Evolutionary conservation across 129 eudicot species (phyloP).

Genomic region (Oenanthe sinensis): DNA sequence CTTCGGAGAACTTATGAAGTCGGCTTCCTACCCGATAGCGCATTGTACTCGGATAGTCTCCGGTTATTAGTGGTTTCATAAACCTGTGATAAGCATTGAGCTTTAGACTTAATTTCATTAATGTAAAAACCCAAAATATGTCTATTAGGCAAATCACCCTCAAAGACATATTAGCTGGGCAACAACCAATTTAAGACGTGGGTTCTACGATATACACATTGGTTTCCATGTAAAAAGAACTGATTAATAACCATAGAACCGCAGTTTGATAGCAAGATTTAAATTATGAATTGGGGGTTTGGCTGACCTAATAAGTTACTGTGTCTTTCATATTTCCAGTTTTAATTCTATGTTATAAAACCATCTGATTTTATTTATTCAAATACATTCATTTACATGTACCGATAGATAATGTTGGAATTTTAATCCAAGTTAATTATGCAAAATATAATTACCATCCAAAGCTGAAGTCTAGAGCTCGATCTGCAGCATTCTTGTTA

Average conservation of each 20-base stretch:
- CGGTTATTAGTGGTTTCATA: conserved; percentile 45
- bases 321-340: neutral
- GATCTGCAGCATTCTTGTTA: conserved; percentile 37
- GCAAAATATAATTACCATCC: conserved; percentile 36
- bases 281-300: neutral
- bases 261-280: neutral
- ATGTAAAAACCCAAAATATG: neutral
- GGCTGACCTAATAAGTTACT: neutral
- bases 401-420: neutral
- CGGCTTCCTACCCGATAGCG: conserved; percentile 26
- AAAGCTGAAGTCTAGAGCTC: conserved; percentile 46
- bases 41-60: conserved; percentile 54
- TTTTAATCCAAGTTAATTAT: neutral
- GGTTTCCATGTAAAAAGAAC: neutral
- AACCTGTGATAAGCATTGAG: conserved; percentile 28
- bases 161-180: neutral
- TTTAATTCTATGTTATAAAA: neutral
- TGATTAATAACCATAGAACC: neutral
- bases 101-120: neutral
- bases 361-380: neutral
- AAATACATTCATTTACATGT: neutral
- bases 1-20: conserved; percentile 44
- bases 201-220: too few species aligned
- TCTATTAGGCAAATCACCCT: neutral
- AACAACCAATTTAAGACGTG: too few species aligned